Base-by-base conservation (phyloP, 768 basidiomycete species). In the Chalciporus piperatus region DNA sequence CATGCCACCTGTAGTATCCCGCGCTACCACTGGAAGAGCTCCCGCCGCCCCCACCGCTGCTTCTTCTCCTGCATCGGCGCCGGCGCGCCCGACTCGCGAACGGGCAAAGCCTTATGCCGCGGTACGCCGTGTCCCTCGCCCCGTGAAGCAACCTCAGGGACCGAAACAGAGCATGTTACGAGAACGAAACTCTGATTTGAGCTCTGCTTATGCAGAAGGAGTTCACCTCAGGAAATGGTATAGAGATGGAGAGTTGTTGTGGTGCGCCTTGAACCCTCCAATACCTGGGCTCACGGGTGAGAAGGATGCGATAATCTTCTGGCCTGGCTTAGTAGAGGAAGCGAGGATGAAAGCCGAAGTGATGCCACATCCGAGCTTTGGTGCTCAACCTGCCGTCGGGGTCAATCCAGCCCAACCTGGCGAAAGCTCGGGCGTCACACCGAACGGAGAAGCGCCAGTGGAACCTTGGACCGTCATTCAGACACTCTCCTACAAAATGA, bases 311-410 rank as follows among this genome's bases (percentile, higher is more conserved):
- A 86, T 92, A 55, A 61, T 68, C 22, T 85, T 81, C 59, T 92
- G 90, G 90, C 89, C 89, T 1, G 87, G 79, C 1, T 59, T 90
- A 19, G 77, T 92, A 8, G 76, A 84, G 16, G 80, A 85, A 50
- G 64, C 76, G 14, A 76, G 72, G 49, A 63, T 86, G 47, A 81
- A 77, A 60, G 71, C 75, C 3, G 67, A 72, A 38, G 64, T 79
- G 23, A 57, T 74, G 1, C 72, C 73, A 10, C 62, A 67, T 37
- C 49, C 52, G 7, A 16, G 50, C n/a, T 10, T 50, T 42, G 49
- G 44, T 12, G 56, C 35, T 9, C 35, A 47, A 20, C 23, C 17
- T n/a, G 20, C 30, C 23, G 27, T 37, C 19, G 20, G 37, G 43
- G 32, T 49, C 39, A 30, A 59, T 33, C 55, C 25, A 8, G 59